Conservation (phyloP, 768 basidiomycete species). For the Boletus coccyginus region DNA sequence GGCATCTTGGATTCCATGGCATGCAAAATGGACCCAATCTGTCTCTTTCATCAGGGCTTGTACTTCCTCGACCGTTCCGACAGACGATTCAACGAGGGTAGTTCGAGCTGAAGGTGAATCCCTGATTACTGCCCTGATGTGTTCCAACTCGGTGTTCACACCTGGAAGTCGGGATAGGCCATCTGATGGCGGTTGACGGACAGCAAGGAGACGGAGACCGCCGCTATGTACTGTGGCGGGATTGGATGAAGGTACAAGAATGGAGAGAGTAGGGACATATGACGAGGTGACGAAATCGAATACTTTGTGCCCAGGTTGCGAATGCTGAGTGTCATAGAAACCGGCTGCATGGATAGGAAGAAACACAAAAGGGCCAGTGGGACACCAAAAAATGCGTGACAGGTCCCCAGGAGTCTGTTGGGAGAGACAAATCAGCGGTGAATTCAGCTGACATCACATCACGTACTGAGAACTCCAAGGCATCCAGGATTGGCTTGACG, state of each 20-base stretch:
- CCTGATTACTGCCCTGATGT: not conserved
- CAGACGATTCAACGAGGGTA: not conserved
- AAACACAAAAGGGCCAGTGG: not conserved
- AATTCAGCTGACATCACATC: not conserved
- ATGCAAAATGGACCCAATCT: not conserved
- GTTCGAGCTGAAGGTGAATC: too few species aligned
- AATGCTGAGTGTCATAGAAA: not conserved
- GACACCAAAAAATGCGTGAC: not conserved
- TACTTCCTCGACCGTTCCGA: slow-evolving; percentile 1
- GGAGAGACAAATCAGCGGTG: not conserved
- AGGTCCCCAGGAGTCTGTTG: not conserved
- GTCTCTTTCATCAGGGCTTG: not conserved
- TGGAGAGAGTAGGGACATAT: not conserved
- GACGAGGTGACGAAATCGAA: slow-evolving; percentile 2
- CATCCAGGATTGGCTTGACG: slow-evolving; percentile 1
- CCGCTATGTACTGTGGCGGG: not conserved
- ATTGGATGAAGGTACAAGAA: not conserved
- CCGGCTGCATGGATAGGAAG: not conserved
- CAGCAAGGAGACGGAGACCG: slow-evolving; percentile 3
- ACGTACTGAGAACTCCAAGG: not conserved
- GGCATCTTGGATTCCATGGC: not conserved
- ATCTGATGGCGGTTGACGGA: slow-evolving; percentile 8
- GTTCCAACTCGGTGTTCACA: slow-evolving; percentile 18
- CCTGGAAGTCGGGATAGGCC: not conserved
- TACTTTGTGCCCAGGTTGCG: not conserved